Evolutionary conservation across 1,284 basidiomycete species (phyloP), one percentile per base, ranked within the genome.

Genomic region (Rhodotorula sp.): DNA sequence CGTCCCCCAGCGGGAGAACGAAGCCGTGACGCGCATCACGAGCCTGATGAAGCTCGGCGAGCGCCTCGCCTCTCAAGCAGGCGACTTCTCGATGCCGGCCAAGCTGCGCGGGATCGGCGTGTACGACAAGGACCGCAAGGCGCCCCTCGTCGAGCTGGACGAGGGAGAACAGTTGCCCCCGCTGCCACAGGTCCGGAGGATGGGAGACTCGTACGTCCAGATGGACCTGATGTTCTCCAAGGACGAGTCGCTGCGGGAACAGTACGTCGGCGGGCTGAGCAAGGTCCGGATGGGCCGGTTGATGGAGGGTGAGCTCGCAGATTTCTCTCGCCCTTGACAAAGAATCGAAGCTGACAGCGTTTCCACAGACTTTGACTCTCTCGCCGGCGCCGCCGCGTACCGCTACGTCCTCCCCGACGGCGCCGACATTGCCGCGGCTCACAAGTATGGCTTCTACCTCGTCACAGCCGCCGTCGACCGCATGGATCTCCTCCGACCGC

Each of bases 381-480:
- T 80, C 6, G 79, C 80, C 2, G 80, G 79, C 13, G 70, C 74
- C 9, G 72, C 79, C 6, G 77, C 79, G 15, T 81, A 81, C 65
- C 72, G 75, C 26, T 77, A 81, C 59, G 80, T 80, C 9, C 73
- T 81, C 9, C 79, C 79, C 15, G 75, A 77, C n/a, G 75, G 74
- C n/a, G 59, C 59, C 4, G 34, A 59, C 54, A 69, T 78, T 13
- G 50, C 68, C 16, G 74, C 77, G 15, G 76, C 76, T 15, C 72
- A 74, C 13, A 67, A 54, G 20, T 73, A 75, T 30, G 77, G 77
- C 22, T 71, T 81, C 60, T 80, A 80, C 75, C 77, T 81, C 53
- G 80, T 81, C 47, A 81, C 80, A 2, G 80, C 80, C 30, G 78
- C 79, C 0, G 80, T 81, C 1, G 80, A 81, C 66, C 73, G 80